These are phyloP conservation scores for Pilobolus umbonatus DNA, from an alignment of 192 early-diverging fungal species.

Conservation along the genomic window DNA sequence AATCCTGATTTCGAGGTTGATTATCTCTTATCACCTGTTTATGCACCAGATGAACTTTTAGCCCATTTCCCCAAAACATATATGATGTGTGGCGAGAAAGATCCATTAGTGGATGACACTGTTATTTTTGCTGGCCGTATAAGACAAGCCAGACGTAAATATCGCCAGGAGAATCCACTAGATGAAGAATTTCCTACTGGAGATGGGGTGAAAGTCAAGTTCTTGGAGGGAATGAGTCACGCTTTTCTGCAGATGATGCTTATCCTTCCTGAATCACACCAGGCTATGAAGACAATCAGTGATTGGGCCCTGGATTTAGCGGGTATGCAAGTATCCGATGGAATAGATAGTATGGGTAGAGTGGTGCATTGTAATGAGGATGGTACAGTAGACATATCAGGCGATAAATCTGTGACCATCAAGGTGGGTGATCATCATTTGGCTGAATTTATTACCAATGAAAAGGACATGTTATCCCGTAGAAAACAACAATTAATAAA, in stretches of 20 bases:
- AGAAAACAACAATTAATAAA: conserved; percentile 26
- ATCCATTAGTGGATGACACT: conserved; percentile 96
- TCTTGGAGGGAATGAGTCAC: conserved; percentile 68
- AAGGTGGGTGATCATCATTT: conserved; percentile 17
- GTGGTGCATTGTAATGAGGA: background rate
- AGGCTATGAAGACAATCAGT: conserved; percentile 38
- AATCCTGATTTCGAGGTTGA: conserved; percentile 72
- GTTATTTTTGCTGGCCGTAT: conserved; percentile 86
- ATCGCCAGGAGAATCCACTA: conserved; percentile 33
- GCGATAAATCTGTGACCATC: background rate
- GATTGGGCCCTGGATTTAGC: conserved; percentile 32
- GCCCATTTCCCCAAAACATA: conserved; percentile 88
- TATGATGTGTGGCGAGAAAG: conserved; percentile 92
- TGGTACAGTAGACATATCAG: background rate
- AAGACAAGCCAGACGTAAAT: conserved; percentile 74
- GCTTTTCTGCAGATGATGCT: conserved; percentile 65
- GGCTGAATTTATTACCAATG: conserved; percentile 26
- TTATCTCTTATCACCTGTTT: conserved; percentile 81
- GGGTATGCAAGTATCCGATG: background rate
- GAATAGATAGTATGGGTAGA: background rate
- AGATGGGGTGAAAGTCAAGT: conserved; percentile 57
- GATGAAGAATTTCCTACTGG: conserved; percentile 8
- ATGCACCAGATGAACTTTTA: conserved; percentile 80
- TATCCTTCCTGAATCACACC: conserved; percentile 67
- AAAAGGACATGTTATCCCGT: conserved; percentile 36